phyloP scores from a whole-genome alignment of 2,329 filamentous ascomycete species.

The Juglanconis oblonga region DNA sequence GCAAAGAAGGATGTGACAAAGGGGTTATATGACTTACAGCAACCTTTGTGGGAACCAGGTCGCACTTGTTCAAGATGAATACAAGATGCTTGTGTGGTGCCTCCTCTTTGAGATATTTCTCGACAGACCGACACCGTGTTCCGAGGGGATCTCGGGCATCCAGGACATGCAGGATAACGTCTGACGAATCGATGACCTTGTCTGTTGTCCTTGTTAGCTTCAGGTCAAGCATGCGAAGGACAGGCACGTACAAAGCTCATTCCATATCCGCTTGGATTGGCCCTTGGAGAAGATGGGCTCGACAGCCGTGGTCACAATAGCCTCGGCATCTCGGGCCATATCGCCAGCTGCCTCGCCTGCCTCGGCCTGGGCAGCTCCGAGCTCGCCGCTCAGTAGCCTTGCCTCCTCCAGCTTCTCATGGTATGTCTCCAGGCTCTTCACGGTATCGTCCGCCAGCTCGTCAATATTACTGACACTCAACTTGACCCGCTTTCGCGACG shows the following conservation, averaged over 20 bases:
- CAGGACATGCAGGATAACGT: constrained; percentile 92
- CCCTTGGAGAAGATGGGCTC: constrained; percentile 93
- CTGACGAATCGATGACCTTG: constrained; percentile 92
- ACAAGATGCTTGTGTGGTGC: constrained; percentile 95
- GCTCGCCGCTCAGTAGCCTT: constrained; percentile 69
- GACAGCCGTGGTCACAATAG: constrained; percentile 60
- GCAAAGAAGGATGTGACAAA: constrained; percentile 15
- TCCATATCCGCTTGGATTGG: constrained; percentile 94
- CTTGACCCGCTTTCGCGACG: constrained; percentile 90
- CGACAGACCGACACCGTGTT: constrained; percentile 82
- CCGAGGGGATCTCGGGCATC: constrained; percentile 88
- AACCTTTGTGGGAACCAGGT: constrained; percentile 87
- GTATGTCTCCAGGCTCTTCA: constrained; percentile 78
- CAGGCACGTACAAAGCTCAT: constrained; percentile 63
- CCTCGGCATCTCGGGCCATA: constrained; percentile 36
- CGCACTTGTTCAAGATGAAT: constrained; percentile 87
- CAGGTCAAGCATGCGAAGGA: not conserved
- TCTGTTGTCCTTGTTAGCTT: constrained; percentile 39
- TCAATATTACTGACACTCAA: constrained; percentile 76
- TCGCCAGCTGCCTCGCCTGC: constrained; percentile 33
- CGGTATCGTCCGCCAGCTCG: constrained; percentile 77
- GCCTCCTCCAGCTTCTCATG: constrained; percentile 77
- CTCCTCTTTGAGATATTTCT: constrained; percentile 91
- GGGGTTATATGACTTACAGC: constrained; percentile 71
- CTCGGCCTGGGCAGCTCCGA: constrained; percentile 53